A percentile compares a stretch with the other conserved stretches of the same genome.
Evolutionary conservation across 2,329 filamentous ascomycete species (phyloP).

Genomic region (Colletotrichum incanum): DNA sequence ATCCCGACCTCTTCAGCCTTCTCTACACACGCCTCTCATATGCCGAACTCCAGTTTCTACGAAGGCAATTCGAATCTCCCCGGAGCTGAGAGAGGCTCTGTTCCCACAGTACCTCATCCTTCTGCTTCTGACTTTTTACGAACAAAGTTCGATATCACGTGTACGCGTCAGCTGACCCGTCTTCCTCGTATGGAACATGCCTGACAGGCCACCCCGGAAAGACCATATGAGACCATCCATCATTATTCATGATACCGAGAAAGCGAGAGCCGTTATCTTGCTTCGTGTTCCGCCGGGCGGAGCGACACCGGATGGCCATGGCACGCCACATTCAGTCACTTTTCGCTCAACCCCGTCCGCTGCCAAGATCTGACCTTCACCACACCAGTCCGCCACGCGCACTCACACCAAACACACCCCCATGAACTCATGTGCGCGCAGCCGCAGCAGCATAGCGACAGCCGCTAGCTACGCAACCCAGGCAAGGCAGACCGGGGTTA

Average conservation of each 20-base stretch:
- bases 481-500: neutral
- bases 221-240: neutral
- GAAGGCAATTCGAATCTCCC: constrained; percentile 7
- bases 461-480: neutral
- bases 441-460: neutral
- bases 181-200: constrained; percentile 7
- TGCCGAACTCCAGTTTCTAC: constrained; percentile 14
- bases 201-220: neutral
- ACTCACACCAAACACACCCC: neutral
- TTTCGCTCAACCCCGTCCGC: constrained; percentile 22
- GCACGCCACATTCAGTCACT: constrained; percentile 37
- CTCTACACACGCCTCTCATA: constrained; percentile 3
- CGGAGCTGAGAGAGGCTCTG: neutral
- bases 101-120: neutral
- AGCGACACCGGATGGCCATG: constrained; percentile 33
- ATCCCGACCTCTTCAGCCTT: neutral
- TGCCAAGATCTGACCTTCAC: constrained; percentile 19
- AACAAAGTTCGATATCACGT: constrained; percentile 40
- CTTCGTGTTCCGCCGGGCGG: constrained; percentile 37
- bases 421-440: neutral
- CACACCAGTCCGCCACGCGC: constrained; percentile 4
- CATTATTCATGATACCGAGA: neutral
- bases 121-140: neutral
- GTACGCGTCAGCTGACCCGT: constrained; percentile 37
- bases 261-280: neutral